Evolutionary conservation across 139 green algal species (phyloP).

Genomic region (Closterium sp.): DNA sequence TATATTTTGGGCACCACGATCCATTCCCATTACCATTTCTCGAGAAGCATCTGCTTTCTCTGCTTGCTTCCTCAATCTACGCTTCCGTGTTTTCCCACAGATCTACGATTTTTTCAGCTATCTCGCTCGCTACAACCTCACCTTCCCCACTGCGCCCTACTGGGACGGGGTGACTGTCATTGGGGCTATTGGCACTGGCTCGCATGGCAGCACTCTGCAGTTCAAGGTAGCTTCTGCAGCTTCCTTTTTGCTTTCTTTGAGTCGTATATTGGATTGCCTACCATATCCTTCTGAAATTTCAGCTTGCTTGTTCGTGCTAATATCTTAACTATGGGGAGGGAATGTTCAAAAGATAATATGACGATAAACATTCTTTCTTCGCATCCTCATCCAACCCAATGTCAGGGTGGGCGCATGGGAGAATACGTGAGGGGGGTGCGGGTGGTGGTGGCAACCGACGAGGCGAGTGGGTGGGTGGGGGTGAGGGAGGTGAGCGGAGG

Average conservation of each 20-base stretch:
- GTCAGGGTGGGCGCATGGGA: not conserved
- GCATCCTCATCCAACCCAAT: not conserved
- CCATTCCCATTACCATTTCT: not conserved
- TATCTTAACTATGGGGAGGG: no score
- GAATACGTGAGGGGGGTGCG: not conserved
- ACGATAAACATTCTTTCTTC: no score
- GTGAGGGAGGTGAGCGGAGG: not conserved
- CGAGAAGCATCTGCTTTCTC: not conserved
- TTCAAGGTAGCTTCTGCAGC: not conserved
- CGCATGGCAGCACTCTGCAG: not conserved
- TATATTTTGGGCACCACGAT: not conserved
- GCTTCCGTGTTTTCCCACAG: not conserved
- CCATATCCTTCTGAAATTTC: no score
- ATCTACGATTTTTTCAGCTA: not conserved
- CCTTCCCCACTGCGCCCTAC: not conserved
- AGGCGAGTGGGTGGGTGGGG: conserved; percentile 1
- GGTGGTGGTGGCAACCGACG: not conserved
- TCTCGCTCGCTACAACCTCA: not conserved
- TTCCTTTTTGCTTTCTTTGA: not conserved
- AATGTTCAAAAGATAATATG: no score
- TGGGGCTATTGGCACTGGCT: not conserved
- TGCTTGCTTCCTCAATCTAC: no score
- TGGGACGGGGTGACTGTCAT: conserved; percentile 1
- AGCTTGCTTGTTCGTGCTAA: no score
- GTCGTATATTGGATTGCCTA: no score